Conservation (phyloP, 352 stramenopile species). For the Lagenidium giganteum region DNA sequence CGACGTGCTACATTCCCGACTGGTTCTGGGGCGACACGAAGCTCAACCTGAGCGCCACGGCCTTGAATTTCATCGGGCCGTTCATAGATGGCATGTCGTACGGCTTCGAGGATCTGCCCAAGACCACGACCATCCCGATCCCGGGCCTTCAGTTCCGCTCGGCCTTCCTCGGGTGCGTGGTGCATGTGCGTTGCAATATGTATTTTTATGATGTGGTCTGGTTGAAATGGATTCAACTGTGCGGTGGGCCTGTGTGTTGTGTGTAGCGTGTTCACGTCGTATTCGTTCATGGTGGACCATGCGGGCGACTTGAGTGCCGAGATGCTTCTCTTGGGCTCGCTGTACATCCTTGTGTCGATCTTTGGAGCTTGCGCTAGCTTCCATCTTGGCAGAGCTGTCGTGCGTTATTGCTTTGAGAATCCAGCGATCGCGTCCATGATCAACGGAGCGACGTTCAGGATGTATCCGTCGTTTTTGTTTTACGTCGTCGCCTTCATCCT, state of each 20-base stretch:
- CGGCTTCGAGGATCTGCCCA: constrained; percentile 27
- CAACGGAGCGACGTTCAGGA: constrained; percentile 3
- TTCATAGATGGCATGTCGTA: constrained; percentile 59
- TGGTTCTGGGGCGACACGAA: constrained; percentile 17
- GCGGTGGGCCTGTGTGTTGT: background rate
- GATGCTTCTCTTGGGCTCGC: constrained; percentile 23
- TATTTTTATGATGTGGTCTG: background rate
- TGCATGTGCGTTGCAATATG: background rate
- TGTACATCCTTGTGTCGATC: constrained; percentile 53
- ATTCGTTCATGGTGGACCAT: constrained; percentile 73
- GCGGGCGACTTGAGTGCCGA: constrained; percentile 44
- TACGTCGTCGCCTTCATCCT: constrained; percentile 29
- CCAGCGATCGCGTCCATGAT: constrained; percentile 8
- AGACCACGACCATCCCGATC: constrained; percentile 21
- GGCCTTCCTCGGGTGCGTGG: constrained; percentile 46
- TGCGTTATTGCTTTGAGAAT: constrained; percentile 15
- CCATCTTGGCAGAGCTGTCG: constrained; percentile 22
- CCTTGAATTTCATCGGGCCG: constrained; percentile 52
- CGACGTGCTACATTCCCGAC: constrained; percentile 53
- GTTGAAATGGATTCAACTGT: background rate
- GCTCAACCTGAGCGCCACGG: constrained; percentile 42
- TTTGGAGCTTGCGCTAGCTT: constrained; percentile 40
- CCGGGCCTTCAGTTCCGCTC: constrained; percentile 52
- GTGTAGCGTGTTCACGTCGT: constrained; percentile 69
- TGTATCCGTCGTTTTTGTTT: constrained; percentile 27